Conservation (phyloP, 805 yeast species). For the Komagataella kurtzmanii region DNA sequence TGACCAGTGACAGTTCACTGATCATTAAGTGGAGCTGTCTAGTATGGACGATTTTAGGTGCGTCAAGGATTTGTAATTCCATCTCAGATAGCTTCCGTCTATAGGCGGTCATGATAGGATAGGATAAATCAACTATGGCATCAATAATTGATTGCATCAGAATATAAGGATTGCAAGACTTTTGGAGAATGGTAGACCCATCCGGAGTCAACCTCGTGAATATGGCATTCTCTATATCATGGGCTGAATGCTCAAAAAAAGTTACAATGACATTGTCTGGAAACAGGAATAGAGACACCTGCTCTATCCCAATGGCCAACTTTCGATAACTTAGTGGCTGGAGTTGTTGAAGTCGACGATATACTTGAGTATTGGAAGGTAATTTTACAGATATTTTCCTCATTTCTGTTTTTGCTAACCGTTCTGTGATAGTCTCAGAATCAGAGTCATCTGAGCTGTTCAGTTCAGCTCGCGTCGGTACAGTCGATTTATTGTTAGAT, state of each 20-base stretch:
- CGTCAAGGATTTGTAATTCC: slow-evolving; percentile 34
- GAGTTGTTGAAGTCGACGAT: slow-evolving; percentile 21
- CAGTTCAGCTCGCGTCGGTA: neutral
- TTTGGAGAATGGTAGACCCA: slow-evolving; percentile 32
- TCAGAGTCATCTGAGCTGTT: neutral
- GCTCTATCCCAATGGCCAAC: slow-evolving; percentile 38
- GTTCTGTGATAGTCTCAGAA: slow-evolving; percentile 8
- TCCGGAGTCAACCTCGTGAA: slow-evolving; percentile 27
- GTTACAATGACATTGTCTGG: slow-evolving; percentile 33
- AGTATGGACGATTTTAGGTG: slow-evolving; percentile 37
- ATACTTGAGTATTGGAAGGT: slow-evolving; percentile 9
- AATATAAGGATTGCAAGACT: slow-evolving; percentile 36
- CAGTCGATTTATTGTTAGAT: neutral
- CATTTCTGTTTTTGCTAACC: slow-evolving; percentile 13
- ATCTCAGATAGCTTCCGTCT: slow-evolving; percentile 31
- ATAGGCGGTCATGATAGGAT: slow-evolving; percentile 41
- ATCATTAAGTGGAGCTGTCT: slow-evolving; percentile 38
- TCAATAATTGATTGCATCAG: slow-evolving; percentile 42
- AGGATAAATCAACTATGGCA: slow-evolving; percentile 36
- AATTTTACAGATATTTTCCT: slow-evolving; percentile 21
- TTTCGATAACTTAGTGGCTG: slow-evolving; percentile 30
- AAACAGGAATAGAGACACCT: slow-evolving; percentile 35
- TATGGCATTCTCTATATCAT: slow-evolving; percentile 37
- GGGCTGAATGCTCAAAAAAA: slow-evolving; percentile 43
- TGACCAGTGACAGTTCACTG: slow-evolving; percentile 35